A percentile compares a stretch with the other conserved stretches of the same genome.
These are phyloP conservation scores for Zygoascus sp. DNA, from an alignment of 1,139 yeast species.

Conservation along the genomic window DNA sequence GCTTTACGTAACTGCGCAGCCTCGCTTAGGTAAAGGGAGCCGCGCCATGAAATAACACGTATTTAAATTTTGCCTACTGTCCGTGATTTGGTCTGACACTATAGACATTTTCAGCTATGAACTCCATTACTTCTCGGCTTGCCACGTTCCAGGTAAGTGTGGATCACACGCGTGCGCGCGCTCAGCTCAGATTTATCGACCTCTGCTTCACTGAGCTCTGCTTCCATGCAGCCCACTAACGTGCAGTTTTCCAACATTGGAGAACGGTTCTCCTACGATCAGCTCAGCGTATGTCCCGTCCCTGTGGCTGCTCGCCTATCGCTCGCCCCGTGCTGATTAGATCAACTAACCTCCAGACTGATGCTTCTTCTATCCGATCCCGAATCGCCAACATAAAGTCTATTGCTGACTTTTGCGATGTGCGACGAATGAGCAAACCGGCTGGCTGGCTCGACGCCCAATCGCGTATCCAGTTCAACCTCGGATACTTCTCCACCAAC, in stretches of 20 bases:
- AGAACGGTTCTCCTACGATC: slow-evolving; percentile 50
- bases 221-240: neutral
- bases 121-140: slow-evolving; percentile 21
- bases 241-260: slow-evolving; percentile 41
- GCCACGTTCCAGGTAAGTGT: slow-evolving; percentile 18
- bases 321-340: neutral
- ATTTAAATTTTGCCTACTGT: neutral
- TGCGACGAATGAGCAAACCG: slow-evolving; percentile 86
- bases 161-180: neutral
- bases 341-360: slow-evolving; percentile 29
- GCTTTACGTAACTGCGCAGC: neutral
- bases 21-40: neutral
- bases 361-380: slow-evolving; percentile 48
- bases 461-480: slow-evolving; percentile 78
- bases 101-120: slow-evolving; percentile 17
- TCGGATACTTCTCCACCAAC: slow-evolving; percentile 84
- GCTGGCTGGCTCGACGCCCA: slow-evolving; percentile 85
- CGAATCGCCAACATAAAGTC: slow-evolving; percentile 74
- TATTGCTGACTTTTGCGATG: slow-evolving; percentile 89
- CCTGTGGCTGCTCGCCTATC: too few species aligned
- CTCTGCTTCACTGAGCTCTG: neutral
- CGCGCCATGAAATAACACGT: neutral
- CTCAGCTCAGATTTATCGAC: neutral
- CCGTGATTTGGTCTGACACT: neutral
- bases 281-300: slow-evolving; percentile 40